Evolutionary conservation across 805 yeast species (phyloP).

Genomic region (Cyberlindnera americana): DNA sequence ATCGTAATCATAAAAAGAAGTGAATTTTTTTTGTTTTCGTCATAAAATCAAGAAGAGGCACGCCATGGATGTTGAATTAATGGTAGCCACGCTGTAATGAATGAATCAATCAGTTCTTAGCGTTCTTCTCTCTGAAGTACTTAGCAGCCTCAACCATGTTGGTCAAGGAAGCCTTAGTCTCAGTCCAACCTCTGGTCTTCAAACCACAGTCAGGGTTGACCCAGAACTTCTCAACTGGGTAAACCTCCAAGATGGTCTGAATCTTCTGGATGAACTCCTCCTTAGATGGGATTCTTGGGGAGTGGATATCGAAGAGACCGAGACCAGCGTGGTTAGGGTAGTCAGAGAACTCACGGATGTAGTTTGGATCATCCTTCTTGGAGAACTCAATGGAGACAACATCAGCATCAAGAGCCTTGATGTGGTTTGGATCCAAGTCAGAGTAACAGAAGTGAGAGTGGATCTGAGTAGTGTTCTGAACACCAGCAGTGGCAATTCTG

Average conservation of each 20-base stretch:
- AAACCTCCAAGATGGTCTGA: slow-evolving; percentile 89
- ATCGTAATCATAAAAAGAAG: slow-evolving; percentile 15
- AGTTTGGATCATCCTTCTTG: slow-evolving; percentile 98
- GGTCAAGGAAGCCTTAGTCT: slow-evolving; percentile 90
- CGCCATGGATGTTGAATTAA: slow-evolving; percentile 26
- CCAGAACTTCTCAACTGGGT: slow-evolving; percentile 99
- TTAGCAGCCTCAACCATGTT: slow-evolving; percentile 99
- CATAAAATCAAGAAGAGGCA: slow-evolving; percentile 10
- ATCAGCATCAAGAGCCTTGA: slow-evolving; percentile 99
- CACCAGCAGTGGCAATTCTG: slow-evolving; percentile 99
- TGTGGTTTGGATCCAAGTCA: slow-evolving; percentile 98
- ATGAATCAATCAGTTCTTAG: slow-evolving; percentile 14
- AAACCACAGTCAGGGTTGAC: slow-evolving; percentile 99
- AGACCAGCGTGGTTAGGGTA: slow-evolving; percentile 99
- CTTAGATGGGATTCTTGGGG: slow-evolving; percentile 98
- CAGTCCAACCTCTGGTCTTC: slow-evolving; percentile 99
- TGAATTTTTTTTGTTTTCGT: slow-evolving; percentile 13
- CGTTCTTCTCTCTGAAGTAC: slow-evolving; percentile 66
- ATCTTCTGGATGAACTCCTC: slow-evolving; percentile 94
- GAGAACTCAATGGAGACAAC: slow-evolving; percentile 99
- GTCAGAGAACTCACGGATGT: slow-evolving; percentile 95
- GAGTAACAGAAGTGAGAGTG: slow-evolving; percentile 99
- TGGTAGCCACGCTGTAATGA: slow-evolving; percentile 10
- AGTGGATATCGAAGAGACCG: slow-evolving; percentile 98
- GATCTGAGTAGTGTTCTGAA: slow-evolving; percentile 89